Evolutionary conservation across 2,329 filamentous ascomycete genomes (phyloP).

Genomic region (Neophaeococcomyces mojaviensis): DNA sequence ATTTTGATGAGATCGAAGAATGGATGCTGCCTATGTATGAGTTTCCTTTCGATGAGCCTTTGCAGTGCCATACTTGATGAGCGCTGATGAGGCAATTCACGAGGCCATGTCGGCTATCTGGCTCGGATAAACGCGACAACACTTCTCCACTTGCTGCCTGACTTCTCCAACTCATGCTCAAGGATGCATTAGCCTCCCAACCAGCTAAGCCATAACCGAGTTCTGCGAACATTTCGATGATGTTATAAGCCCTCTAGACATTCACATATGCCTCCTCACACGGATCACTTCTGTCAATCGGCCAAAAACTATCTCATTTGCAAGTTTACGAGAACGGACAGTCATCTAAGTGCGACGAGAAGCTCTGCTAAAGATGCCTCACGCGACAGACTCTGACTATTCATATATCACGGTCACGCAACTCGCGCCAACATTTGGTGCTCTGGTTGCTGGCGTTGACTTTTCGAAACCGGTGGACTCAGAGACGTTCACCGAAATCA

Average conservation of each 20-base stretch:
- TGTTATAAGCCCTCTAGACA: too few relatives aligned
- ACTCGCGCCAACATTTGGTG: slow-evolving; percentile 32
- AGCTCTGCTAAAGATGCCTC: slow-evolving; percentile 13
- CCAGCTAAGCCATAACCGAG: too few relatives aligned
- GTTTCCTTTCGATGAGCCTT: slow-evolving; percentile 7
- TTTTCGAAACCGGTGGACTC: slow-evolving; percentile 29
- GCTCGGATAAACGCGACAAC: too few relatives aligned
- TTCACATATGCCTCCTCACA: not conserved
- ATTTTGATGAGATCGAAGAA: slow-evolving; percentile 6
- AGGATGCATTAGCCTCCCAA: too few relatives aligned
- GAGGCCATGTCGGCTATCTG: too few relatives aligned
- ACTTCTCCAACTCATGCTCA: too few relatives aligned
- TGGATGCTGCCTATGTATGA: slow-evolving; percentile 6
- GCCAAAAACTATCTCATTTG: too few relatives aligned
- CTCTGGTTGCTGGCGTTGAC: slow-evolving; percentile 32
- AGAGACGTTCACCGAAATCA: slow-evolving; percentile 31
- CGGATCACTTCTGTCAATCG: too few relatives aligned
- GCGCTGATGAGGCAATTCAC: not conserved
- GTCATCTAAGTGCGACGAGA: not conserved
- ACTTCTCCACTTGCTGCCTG: too few relatives aligned
- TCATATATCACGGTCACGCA: slow-evolving; percentile 27
- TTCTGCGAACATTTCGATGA: too few relatives aligned
- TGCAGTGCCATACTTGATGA: not conserved
- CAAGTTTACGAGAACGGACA: too few relatives aligned
- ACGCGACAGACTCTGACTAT: slow-evolving; percentile 24